A percentile compares a stretch with the other conserved stretches of the same genome.
These are phyloP conservation scores for Thermoascus crustaceus DNA, from an alignment of 2,329 filamentous ascomycete genomes.

Conservation along the genomic window DNA sequence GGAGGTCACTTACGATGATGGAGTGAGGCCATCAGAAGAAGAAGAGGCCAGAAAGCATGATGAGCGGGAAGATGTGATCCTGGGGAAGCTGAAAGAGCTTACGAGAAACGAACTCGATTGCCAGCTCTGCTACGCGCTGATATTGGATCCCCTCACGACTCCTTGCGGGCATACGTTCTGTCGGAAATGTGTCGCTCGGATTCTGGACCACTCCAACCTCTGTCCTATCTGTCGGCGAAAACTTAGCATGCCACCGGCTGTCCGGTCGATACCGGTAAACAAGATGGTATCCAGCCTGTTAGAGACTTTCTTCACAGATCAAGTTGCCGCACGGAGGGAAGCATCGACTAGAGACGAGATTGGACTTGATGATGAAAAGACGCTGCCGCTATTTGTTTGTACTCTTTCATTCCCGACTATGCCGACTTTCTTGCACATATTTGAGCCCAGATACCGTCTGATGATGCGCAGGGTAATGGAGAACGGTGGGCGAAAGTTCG, in stretches of 20 bases:
- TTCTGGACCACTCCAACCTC: slow-evolving; percentile 66
- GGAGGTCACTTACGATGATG: slow-evolving; percentile 44
- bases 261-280: slow-evolving; percentile 51
- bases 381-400: slow-evolving; percentile 70
- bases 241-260: slow-evolving; percentile 47
- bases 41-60: no score
- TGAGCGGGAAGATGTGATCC: slow-evolving; percentile 40
- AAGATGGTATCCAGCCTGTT: slow-evolving; percentile 55
- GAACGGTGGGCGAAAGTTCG: slow-evolving; percentile 62
- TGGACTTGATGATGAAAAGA: slow-evolving; percentile 46
- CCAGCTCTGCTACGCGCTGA: slow-evolving; percentile 75
- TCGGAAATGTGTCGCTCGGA: slow-evolving; percentile 65
- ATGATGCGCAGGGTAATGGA: slow-evolving; percentile 77
- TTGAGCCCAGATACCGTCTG: slow-evolving; percentile 82
- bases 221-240: slow-evolving; percentile 73
- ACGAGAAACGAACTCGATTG: slow-evolving; percentile 71
- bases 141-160: slow-evolving; percentile 75
- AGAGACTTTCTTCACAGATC: slow-evolving; percentile 59
- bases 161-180: slow-evolving; percentile 87
- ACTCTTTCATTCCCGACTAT: slow-evolving; percentile 73
- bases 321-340: slow-evolving; percentile 50
- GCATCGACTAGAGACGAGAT: slow-evolving; percentile 51
- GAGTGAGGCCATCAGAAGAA: no score
- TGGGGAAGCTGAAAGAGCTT: slow-evolving; percentile 53
- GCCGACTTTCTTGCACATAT: slow-evolving; percentile 83